phyloP scores from a whole-genome alignment of 139 green algal genomes.

The Coelastrella sp. region DNA sequence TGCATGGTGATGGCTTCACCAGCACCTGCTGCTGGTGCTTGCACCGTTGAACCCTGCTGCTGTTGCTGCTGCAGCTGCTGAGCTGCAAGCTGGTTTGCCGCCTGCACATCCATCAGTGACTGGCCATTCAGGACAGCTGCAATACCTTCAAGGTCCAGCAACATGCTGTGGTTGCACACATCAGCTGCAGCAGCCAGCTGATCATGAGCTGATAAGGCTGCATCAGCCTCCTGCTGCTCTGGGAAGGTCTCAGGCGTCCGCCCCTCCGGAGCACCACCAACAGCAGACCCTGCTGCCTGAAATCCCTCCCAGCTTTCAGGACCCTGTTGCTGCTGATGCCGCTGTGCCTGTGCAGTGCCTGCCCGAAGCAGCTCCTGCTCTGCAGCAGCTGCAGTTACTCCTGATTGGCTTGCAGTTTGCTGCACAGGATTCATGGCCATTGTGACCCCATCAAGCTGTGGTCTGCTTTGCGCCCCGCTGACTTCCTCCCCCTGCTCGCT shows the following conservation, averaged over 20 bases:
- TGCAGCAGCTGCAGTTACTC: not conserved
- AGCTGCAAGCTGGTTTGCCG: not conserved
- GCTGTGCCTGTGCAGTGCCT: not conserved
- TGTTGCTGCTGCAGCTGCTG: slow-evolving; percentile 18
- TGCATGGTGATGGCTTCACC: slow-evolving; percentile 24
- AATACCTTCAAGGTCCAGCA: not conserved
- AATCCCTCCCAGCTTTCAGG: slow-evolving; percentile 7
- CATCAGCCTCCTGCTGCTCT: not conserved
- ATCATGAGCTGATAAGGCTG: not conserved
- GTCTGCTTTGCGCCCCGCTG: too few species aligned
- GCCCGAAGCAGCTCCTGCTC: not conserved
- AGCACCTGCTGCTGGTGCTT: not conserved
- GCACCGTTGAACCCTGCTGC: not conserved
- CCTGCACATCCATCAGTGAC: slow-evolving; percentile 2
- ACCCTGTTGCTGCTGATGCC: not conserved
- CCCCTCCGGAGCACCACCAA: not conserved
- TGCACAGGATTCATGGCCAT: not conserved
- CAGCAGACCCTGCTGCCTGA: not conserved
- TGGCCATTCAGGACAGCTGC: not conserved
- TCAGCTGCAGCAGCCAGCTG: not conserved
- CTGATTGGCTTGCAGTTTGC: not conserved
- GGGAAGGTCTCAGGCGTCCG: not conserved
- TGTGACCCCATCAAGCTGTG: not conserved
- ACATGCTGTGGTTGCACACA: not conserved
- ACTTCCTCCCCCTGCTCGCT: too few species aligned